Evolutionary conservation across 306 rosid genomes (phyloP), one percentile per base, ranked within the genome.

Genomic region (Citrullus amarus): DNA sequence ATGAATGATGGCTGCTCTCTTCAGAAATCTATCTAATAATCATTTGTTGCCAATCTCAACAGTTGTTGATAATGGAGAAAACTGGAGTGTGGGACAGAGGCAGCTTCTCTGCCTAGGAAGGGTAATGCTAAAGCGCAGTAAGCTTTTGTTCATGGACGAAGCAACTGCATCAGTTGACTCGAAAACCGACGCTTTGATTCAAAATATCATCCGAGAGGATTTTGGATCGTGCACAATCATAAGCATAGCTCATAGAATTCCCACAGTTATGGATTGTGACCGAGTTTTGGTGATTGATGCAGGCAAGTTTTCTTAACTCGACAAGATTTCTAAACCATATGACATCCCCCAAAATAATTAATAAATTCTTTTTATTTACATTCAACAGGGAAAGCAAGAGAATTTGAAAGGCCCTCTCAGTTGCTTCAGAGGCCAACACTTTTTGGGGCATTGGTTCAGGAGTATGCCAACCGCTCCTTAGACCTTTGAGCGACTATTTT

Each of bases 41-140:
- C 4, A 63, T 48, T 62, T 63, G 4, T 61, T 78, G 59, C 16
- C 18, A 30, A 41, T 32, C 41, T 76, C 48, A 76, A n/a, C 73
- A 63, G 81, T 79, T 63, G 76, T 58, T 51, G 81, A 79, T 12
- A 57, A 66, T 53, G 81, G 81, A 39, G 81, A 79, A 9, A 79
- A 79, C 65, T 79, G 76, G 81, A 79, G 76, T 54, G 81, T 79
- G 30, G 81, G 81, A 17, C 81, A 79, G 54, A 79, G 81, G 81
- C 81, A 79, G 59, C 81, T 79, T 5, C 65, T 79, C 54, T 79
- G 76, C 51, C 48, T 79, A 22, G 81, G 65, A 12, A 50, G 81
- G 39, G 76, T 79, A 1, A 53, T 79, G 63, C 76, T 79, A 7
- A 79, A 79, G 56, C 60, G 28, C 1, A 66, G 76, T 9, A 79